These are phyloP conservation scores for Exidia glandulosa DNA, from an alignment of 768 basidiomycete genomes.

Conservation along the genomic window DNA sequence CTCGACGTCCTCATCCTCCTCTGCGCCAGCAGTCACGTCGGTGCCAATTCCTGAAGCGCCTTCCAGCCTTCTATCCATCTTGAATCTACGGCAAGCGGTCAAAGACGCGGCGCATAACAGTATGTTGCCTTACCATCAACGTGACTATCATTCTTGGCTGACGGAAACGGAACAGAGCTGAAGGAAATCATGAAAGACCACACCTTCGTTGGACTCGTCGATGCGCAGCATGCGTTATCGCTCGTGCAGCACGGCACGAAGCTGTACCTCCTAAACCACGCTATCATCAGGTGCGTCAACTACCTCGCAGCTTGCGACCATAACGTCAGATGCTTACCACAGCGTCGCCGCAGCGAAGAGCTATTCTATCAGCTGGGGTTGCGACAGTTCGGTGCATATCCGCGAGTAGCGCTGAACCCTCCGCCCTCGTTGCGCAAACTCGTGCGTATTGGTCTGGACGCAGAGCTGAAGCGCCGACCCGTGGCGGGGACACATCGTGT, in stretches of 20 bases:
- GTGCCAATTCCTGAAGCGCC: constrained; percentile 53
- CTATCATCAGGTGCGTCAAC: constrained; percentile 68
- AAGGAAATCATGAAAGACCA: constrained; percentile 78
- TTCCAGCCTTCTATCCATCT: constrained; percentile 68
- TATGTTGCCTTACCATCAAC: constrained; percentile 27
- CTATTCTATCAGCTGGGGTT: constrained; percentile 90
- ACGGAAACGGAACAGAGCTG: constrained; percentile 41
- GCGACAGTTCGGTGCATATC: constrained; percentile 80
- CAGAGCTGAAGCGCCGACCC: constrained; percentile 26
- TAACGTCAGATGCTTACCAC: too few relatives aligned
- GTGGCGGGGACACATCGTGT: background rate
- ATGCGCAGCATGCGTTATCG: constrained; percentile 59
- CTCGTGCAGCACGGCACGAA: constrained; percentile 82
- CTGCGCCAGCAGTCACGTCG: constrained; percentile 3
- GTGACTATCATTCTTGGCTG: background rate
- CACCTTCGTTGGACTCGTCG: constrained; percentile 87
- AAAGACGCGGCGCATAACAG: constrained; percentile 57
- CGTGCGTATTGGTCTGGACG: constrained; percentile 67
- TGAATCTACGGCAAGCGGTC: constrained; percentile 47
- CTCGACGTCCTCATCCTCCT: constrained; percentile 3
- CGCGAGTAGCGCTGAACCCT: constrained; percentile 70
- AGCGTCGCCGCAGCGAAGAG: constrained; percentile 53
- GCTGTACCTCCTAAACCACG: constrained; percentile 83
- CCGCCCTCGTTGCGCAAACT: constrained; percentile 62
- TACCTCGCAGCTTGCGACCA: background rate